Evolutionary conservation across 768 basidiomycete species (phyloP).

Genomic region (Leccinum incarnatum): DNA sequence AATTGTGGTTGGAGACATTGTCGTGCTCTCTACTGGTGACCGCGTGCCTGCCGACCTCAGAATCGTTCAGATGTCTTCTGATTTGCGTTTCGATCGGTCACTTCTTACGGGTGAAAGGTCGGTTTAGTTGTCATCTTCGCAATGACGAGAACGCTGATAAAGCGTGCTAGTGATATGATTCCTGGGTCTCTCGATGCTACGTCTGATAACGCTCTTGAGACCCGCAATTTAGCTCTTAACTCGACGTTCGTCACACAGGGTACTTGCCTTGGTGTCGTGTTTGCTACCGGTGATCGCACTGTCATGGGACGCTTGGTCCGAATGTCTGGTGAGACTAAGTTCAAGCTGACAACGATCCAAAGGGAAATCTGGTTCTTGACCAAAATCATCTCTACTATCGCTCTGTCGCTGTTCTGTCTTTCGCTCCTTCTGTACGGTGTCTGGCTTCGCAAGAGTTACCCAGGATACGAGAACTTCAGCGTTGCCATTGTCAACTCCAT

Average conservation of each 20-base stretch:
- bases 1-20: constrained; percentile 56
- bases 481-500: constrained; percentile 37
- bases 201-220: constrained; percentile 46
- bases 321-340: constrained; percentile 45
- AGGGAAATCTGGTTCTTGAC: constrained; percentile 44
- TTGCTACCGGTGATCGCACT: constrained; percentile 40
- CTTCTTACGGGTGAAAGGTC: constrained; percentile 52
- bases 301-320: constrained; percentile 55
- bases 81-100: constrained; percentile 51
- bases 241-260: constrained; percentile 42
- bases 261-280: constrained; percentile 38
- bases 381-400: constrained; percentile 45
- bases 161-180: constrained; percentile 36
- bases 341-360: constrained; percentile 44
- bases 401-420: constrained; percentile 39
- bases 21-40: constrained; percentile 52
- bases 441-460: constrained; percentile 37
- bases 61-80: constrained; percentile 49
- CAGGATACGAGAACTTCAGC: constrained; percentile 33
- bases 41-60: constrained; percentile 60
- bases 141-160: background rate
- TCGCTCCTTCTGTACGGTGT: constrained; percentile 38
- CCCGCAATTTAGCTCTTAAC: constrained; percentile 47
- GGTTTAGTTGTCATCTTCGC: background rate
- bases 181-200: constrained; percentile 42